These are phyloP conservation scores for Psilocybe mexicana DNA, from an alignment of 1,284 basidiomycete genomes.

Conservation along the genomic window DNA sequence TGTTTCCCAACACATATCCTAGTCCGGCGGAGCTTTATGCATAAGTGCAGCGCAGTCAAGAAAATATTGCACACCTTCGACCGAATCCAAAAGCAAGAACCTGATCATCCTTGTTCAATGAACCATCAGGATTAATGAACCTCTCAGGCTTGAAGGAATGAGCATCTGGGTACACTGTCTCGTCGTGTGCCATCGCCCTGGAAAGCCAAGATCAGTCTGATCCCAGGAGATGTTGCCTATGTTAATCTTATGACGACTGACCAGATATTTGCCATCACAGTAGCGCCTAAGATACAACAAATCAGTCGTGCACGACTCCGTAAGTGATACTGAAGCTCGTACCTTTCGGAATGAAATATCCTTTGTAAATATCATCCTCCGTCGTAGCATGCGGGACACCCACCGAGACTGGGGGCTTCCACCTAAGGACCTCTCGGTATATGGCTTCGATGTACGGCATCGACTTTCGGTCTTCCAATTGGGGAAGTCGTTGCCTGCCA, in stretches of 20 bases:
- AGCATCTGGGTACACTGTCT: conserved; percentile 18
- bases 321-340: background rate
- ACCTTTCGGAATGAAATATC: conserved; percentile 28
- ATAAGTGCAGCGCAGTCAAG: background rate
- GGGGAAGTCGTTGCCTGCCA: conserved; percentile 28
- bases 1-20: conserved; percentile 29
- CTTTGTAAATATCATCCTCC: conserved; percentile 26
- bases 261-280: conserved; percentile 20
- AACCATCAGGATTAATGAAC: conserved; percentile 20
- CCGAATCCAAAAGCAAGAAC: conserved; percentile 25
- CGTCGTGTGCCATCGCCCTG: conserved; percentile 24
- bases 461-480: conserved; percentile 33
- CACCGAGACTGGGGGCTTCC: conserved; percentile 16
- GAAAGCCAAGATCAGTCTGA: background rate
- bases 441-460: conserved; percentile 36
- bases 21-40: background rate
- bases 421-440: conserved; percentile 30
- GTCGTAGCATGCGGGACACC: conserved; percentile 16
- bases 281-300: background rate
- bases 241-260: background rate
- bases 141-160: conserved; percentile 21
- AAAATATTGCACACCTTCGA: conserved; percentile 11
- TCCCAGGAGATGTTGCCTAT: background rate
- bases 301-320: background rate
- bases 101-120: conserved; percentile 19